These are phyloP conservation scores for Tolypocladium tundrense DNA, from an alignment of 2,329 filamentous ascomycete species.

Conservation along the genomic window DNA sequence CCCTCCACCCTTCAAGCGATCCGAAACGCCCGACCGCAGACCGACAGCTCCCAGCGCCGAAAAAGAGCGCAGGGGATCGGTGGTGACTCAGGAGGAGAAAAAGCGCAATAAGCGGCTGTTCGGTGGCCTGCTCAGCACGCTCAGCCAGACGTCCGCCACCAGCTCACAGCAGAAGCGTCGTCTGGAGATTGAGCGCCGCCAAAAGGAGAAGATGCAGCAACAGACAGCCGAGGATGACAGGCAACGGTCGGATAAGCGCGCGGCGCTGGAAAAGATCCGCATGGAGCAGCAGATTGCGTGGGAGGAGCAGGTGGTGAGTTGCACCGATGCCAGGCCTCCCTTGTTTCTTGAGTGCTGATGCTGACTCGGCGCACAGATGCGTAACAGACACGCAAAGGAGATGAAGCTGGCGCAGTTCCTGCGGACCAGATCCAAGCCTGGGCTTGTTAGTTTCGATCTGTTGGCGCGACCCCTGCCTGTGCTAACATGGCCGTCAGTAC, in stretches of 20 bases:
- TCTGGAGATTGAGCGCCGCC: constrained; percentile 71
- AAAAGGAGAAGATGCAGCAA: constrained; percentile 64
- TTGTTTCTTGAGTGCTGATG: constrained; percentile 5
- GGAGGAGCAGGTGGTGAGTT: constrained; percentile 65
- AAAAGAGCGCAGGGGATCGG: constrained; percentile 5
- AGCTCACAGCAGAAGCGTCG: constrained; percentile 57
- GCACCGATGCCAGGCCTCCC: background rate
- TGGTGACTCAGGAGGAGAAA: constrained; percentile 55
- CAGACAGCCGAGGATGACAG: constrained; percentile 64
- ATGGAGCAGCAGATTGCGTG: constrained; percentile 62
- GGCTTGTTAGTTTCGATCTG: constrained; percentile 49
- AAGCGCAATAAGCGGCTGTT: constrained; percentile 80
- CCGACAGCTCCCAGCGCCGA: background rate
- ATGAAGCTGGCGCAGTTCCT: constrained; percentile 63
- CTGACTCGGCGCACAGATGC: constrained; percentile 52
- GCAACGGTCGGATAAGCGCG: constrained; percentile 53
- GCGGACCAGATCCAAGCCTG: constrained; percentile 60
- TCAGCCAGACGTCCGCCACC: constrained; percentile 58
- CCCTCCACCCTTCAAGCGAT: background rate
- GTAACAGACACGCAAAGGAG: constrained; percentile 61
- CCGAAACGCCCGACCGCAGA: background rate
- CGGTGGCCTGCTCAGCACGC: constrained; percentile 66
- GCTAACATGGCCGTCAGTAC: constrained; percentile 43
- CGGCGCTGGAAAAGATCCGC: constrained; percentile 50
- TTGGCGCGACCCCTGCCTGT: background rate